phyloP scores from a whole-genome alignment of 1,284 basidiomycete species.

The Gomphus bonarii region DNA sequence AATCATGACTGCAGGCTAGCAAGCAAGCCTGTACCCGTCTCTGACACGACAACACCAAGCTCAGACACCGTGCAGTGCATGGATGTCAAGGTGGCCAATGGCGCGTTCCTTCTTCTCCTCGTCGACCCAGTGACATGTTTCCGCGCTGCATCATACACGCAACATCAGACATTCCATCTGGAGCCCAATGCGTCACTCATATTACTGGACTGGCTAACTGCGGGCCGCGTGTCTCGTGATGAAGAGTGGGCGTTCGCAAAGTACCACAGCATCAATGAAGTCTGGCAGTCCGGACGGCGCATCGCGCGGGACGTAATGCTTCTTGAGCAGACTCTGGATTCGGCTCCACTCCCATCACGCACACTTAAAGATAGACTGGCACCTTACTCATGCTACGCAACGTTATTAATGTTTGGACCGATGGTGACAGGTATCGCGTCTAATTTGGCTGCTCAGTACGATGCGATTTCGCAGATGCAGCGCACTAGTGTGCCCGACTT shows the following conservation, averaged over 20 bases:
- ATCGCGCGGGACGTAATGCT: slow-evolving; percentile 71
- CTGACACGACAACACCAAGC: slow-evolving; percentile 19
- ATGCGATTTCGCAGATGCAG: slow-evolving; percentile 52
- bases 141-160: slow-evolving; percentile 69
- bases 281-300: slow-evolving; percentile 53
- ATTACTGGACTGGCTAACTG: slow-evolving; percentile 86
- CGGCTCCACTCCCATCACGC: slow-evolving; percentile 26
- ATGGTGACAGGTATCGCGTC: slow-evolving; percentile 34
- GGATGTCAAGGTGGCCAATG: slow-evolving; percentile 40
- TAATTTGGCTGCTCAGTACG: slow-evolving; percentile 39
- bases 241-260: slow-evolving; percentile 86
- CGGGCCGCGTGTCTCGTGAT: slow-evolving; percentile 66
- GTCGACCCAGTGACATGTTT: slow-evolving; percentile 93
- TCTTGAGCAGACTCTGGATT: slow-evolving; percentile 39
- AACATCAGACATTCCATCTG: slow-evolving; percentile 68
- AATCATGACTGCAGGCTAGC: slow-evolving; percentile 31
- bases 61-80: slow-evolving; percentile 39
- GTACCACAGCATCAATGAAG: slow-evolving; percentile 82
- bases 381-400: slow-evolving; percentile 83
- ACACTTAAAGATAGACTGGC: slow-evolving; percentile 50
- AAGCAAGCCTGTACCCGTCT: slow-evolving; percentile 19
- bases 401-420: slow-evolving; percentile 65
- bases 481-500: slow-evolving; percentile 39
- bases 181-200: slow-evolving; percentile 50
- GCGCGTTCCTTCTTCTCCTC: slow-evolving; percentile 64